Evolutionary conservation across 257 asterid species (phyloP), one percentile per base, ranked within the genome.

Genomic region (Jasminum sambac): DNA sequence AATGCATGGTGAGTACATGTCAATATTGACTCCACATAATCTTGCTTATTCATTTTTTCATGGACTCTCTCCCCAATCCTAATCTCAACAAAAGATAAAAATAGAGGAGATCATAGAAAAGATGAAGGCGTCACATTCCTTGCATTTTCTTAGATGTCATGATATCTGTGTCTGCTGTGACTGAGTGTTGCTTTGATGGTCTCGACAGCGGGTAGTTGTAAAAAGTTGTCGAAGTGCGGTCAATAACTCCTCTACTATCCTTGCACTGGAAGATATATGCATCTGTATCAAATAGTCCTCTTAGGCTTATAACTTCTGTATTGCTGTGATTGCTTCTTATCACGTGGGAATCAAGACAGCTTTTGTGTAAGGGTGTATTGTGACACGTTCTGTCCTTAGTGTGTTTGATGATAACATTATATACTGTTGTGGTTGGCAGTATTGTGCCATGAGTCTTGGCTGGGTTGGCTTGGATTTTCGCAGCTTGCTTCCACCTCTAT

Each of bases 381-480:
- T 1, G 19, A 41, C 7, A 41, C 11, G 44, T 39, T 68, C 12
- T 13, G 63, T 64, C 23, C 66, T 10, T 62, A 60, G 50, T 66
- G 67, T 38, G 36, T 66, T 69, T 41, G 36, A 60, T 70, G 55
- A 43, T 26, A n/a, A 36, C 17, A 30, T 57, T 58, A 41, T n/a
- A 12, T 59, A 26, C 66, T 70, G 50, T 84, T 84, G 11, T 71
- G 72, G 73, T 79, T 74, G 64, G 68, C 90, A 95, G 99, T 95
- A 89, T 79, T 85, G 96, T 75, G 98, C 98, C 66, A 87, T 87
- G 96, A 97, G 99, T 74, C 96, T 91, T 63, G 98, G 99, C 70
- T 83, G 88, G 95, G 98, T 91, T 81, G 99, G 99, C 72, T 83
- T 95, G 87, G 98, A 91, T 77, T 91, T 95, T 65, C 90, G 96